Conservation (phyloP, 1,139 yeast genomes). For the Suhomyces yuchorum region DNA sequence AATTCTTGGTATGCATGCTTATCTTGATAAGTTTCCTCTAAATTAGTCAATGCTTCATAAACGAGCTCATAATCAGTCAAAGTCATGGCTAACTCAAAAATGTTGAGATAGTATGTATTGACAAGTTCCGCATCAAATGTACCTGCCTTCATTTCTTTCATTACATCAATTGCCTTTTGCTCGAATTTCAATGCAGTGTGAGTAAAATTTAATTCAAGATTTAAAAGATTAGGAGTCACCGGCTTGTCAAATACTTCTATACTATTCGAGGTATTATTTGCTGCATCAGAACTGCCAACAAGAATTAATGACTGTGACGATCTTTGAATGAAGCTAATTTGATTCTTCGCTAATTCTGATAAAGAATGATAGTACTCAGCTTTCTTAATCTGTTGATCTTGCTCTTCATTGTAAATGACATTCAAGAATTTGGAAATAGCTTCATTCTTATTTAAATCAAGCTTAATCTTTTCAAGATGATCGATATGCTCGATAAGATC, state of each 20-base stretch:
- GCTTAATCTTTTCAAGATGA: constrained; percentile 21
- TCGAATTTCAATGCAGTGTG: constrained; percentile 36
- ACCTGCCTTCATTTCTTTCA: constrained; percentile 12
- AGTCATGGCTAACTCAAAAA: constrained; percentile 35
- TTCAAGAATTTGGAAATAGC: constrained; percentile 25
- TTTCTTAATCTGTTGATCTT: constrained; percentile 18
- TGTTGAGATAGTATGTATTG: constrained; percentile 26
- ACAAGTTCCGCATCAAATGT: background rate
- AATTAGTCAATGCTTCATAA: constrained; percentile 29
- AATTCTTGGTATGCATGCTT: constrained; percentile 18
- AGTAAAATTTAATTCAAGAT: constrained; percentile 23
- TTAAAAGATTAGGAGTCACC: background rate
- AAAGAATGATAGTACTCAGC: constrained; percentile 41
- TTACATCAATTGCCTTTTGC: constrained; percentile 31
- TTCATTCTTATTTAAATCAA: constrained; percentile 19
- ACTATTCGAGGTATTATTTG: background rate
- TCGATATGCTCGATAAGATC: constrained; percentile 15
- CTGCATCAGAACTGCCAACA: background rate
- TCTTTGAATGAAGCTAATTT: constrained; percentile 15
- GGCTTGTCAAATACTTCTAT: background rate
- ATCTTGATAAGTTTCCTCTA: constrained; percentile 16
- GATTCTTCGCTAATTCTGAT: constrained; percentile 31
- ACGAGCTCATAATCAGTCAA: constrained; percentile 30
- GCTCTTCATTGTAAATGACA: constrained; percentile 21
- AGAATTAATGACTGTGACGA: constrained; percentile 7